Evolutionary conservation across 805 yeast species (phyloP).

Genomic region (Yarrowia bubula): DNA sequence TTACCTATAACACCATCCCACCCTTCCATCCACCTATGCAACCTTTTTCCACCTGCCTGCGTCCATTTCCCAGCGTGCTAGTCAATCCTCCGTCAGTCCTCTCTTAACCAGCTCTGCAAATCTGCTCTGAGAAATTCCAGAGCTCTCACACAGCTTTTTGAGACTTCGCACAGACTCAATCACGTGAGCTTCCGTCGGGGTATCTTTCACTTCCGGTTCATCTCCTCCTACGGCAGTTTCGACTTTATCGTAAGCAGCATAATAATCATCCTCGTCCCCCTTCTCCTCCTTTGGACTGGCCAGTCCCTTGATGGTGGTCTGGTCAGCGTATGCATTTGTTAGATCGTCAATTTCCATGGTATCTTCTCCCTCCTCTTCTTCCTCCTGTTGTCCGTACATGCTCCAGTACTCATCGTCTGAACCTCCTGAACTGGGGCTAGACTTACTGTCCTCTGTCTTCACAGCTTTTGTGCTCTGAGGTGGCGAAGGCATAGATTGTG

Average conservation of each 20-base stretch:
- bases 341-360: conserved; percentile 4
- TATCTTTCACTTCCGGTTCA: neutral
- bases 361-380: neutral
- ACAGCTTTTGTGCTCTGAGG: neutral
- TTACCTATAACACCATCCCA: neutral
- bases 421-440: no score
- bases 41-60: neutral
- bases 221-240: conserved; percentile 12
- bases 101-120: conserved; percentile 15
- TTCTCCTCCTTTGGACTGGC: neutral
- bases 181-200: conserved; percentile 14
- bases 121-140: neutral
- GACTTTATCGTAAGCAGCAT: conserved; percentile 28
- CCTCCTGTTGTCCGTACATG: conserved; percentile 22
- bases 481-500: neutral
- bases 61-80: neutral
- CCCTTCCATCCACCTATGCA: neutral
- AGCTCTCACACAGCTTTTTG: neutral
- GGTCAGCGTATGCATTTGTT: conserved; percentile 3
- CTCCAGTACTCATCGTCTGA: conserved; percentile 21
- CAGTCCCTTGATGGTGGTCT: neutral
- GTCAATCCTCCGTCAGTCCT: neutral
- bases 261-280: conserved; percentile 30
- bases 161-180: conserved; percentile 1
- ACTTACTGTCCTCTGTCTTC: neutral